Base-by-base conservation (phyloP, 2,329 filamentous ascomycete species). In the Beauveria brongniartii region DNA sequence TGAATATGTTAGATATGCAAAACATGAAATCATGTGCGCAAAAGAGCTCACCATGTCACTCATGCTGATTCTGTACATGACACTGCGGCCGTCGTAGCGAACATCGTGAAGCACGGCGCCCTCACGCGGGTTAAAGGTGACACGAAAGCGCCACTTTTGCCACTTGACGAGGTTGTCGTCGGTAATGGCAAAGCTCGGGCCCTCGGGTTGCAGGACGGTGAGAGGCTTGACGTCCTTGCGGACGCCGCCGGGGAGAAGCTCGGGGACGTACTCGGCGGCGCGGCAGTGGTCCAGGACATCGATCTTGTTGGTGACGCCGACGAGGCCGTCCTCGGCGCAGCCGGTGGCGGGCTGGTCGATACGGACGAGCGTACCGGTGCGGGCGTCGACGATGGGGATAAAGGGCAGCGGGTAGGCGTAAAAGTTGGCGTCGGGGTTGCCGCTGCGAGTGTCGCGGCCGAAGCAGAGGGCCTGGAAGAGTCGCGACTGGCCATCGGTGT, bases 81-180 rank as follows among this genome's bases (percentile, higher is more conserved):
- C 74, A 57, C 79, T 83, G 28, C 86, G 78, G 10, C 81, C 83
- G 64, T 88, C 85, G 63, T 87, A 90, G 58, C 80, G 79, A 6
- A 91, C 73, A 66, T 91, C 84, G 66, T 90, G 86, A 0, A 91
- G 77, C 2, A 87, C 85, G 14, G 84, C 80, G 37, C 88, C 88
- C 70, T 91, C 88, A 3, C 88, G 78, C 37, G 82, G 80, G 75
- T 88, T 90, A 75, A 88, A 90, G 6, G 81, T 81, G 5, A 91
- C 81, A 30, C 86, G 77, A 73, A 91, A 83, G 1, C 80, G 77
- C 86, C 86, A 90, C 68, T 88, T 85, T 69, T 86, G 82, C 84
- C 84, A 87, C 54, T 76, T 67, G 1, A 84, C 68, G 2, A 72
- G 65, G 63, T 77, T 77, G 58, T 77, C 70, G 57, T 75, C 74